Conservation (phyloP, 2,329 filamentous ascomycete species). For the Alternaria ventricosa region DNA sequence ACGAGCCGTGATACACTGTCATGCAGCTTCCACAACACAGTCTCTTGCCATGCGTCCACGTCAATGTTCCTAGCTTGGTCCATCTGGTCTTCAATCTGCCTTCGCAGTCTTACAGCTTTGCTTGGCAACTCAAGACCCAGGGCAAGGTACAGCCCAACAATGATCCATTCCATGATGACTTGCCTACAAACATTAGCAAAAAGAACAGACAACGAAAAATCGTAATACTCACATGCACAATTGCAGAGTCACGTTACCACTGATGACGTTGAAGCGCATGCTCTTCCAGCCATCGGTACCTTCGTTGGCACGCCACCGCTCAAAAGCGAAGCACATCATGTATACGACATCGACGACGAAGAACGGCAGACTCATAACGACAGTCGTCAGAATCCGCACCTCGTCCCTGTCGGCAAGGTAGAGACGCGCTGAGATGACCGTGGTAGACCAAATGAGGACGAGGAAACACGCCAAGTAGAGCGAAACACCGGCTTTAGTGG, state of each 20-base stretch:
- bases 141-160: conserved; percentile 41
- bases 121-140: conserved; percentile 40
- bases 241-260: conserved; percentile 42
- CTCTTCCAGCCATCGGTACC: conserved; percentile 9
- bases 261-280: conserved; percentile 46
- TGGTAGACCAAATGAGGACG: conserved; percentile 43
- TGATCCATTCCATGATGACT: conserved; percentile 46
- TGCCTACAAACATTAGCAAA: conserved; percentile 27
- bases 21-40: conserved; percentile 44
- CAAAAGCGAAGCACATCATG: conserved; percentile 49
- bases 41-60: conserved; percentile 39
- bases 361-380: conserved; percentile 45
- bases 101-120: conserved; percentile 37
- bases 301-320: conserved; percentile 23
- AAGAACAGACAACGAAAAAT: background rate
- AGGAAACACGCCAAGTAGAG: conserved; percentile 45
- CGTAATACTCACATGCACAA: conserved; percentile 43
- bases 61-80: conserved; percentile 33
- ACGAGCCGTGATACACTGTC: conserved; percentile 34
- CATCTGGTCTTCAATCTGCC: conserved; percentile 37
- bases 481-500: conserved; percentile 44
- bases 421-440: conserved; percentile 43
- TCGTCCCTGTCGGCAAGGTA: conserved; percentile 42
- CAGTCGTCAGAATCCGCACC: conserved; percentile 45
- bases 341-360: conserved; percentile 47